Evolutionary conservation across 2,329 filamentous ascomycete species (phyloP), one percentile per base, ranked within the genome.

Genomic region (Pseudogymnoascus sp.): DNA sequence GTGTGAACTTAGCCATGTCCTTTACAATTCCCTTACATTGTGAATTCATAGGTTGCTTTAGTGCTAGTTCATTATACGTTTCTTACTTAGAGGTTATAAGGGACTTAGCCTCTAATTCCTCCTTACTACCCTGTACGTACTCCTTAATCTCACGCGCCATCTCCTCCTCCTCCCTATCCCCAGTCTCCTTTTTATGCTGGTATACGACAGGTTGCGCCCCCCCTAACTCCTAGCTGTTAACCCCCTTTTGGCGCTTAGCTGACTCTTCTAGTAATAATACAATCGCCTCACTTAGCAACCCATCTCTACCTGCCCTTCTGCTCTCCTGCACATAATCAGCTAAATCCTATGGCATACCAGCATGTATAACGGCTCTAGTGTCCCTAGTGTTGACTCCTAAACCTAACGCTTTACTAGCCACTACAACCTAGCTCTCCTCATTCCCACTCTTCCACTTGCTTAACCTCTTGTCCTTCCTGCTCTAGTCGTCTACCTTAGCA

Each of bases 391-490:
- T 16, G 38, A 42, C 2, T 21, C 38, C 16, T 2, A 42, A 42
- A 4, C 38, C 16, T 1, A 42, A 42, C 3, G 16, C 38, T 2
- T 42, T 42, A 3, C 38, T 42, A 7, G 38, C 38, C 8, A 42
- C 38, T 5, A 2, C 38, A 42, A 42, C 38, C 16, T 3, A 2
- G 7, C 38, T 42, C 38, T 0, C 66, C 63, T 0, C 67, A 62
- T 35, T 85, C 73, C 56, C 2, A 16, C 38, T 42, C 38, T 42
- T 21, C 16, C 16, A 42, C 38, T 42, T 7, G n/a, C 37, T 38
- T 2, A 38, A 38, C 5, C 37, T 38, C 37, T 38, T 38, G 14
- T 38, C 37, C 37, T 38, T 38, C 37, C 37, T 2, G 14, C 37
- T 38, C 37, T n/a, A 23, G 37, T 40, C n/a, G 37, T 40, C n/a